phyloP scores from a whole-genome alignment of 164 flowering plant species.

The Nymphaea colorata region DNA sequence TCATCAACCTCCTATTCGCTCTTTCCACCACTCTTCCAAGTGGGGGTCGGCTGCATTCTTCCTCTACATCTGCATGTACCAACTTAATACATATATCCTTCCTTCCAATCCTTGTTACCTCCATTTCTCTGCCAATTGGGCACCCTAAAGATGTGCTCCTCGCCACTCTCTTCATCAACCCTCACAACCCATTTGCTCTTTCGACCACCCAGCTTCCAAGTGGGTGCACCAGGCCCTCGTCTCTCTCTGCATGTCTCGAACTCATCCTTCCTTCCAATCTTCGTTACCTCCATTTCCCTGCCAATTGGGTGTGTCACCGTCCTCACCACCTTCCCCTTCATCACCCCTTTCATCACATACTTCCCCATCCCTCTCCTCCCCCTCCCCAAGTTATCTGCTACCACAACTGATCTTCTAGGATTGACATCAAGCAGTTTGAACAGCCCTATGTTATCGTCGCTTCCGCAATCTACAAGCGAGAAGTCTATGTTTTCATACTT shows the following conservation, averaged over 20 bases:
- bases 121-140: conserved; percentile 19
- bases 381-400: conserved; percentile 37
- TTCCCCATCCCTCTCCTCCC: conserved; percentile 28
- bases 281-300: conserved; percentile 45
- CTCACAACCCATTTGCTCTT: conserved; percentile 37
- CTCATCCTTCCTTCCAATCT: conserved; percentile 22
- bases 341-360: conserved; percentile 13
- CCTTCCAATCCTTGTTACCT: conserved; percentile 35
- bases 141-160: conserved; percentile 40
- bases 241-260: conserved; percentile 8
- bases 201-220: conserved; percentile 1
- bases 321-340: conserved; percentile 24
- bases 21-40: conserved; percentile 8
- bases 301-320: conserved; percentile 44
- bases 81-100: conserved; percentile 3
- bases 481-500: conserved; percentile 34
- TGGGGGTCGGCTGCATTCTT: conserved; percentile 1
- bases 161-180: conserved; percentile 47
- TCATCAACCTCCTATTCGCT: conserved; percentile 49
- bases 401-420: conserved; percentile 34
- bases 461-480: conserved; percentile 39
- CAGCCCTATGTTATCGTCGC: conserved; percentile 20
- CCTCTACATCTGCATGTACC: conserved; percentile 8
- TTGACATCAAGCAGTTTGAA: conserved; percentile 35
- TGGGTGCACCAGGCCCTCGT: conserved; percentile 3